Base-by-base conservation (phyloP, 495 filamentous ascomycete genomes). In the Aspergillus panamensis region DNA sequence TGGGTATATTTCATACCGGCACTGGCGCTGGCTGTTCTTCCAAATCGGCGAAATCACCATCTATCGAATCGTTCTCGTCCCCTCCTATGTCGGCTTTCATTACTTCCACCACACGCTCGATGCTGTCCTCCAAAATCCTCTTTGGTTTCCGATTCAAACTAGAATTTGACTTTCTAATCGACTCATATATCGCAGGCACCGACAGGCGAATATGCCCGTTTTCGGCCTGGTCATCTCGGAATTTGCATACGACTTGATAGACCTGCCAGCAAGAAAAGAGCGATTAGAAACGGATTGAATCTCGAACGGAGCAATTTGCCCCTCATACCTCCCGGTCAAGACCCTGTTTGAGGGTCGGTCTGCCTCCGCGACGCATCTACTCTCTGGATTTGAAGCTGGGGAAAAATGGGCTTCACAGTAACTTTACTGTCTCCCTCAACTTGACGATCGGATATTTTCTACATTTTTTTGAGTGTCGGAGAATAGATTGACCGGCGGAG, bases 111-210 rank as follows among this genome's bases (percentile, higher is more conserved):
- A 95, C 89, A 19, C 91, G 79, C 65, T 96, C 91, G 60, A 97
- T 89, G 47, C 90, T 88, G 62, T 91, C 87, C 67, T 96, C 89
- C 13, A 98, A 73, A 13, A 86, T 75, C 53, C 82, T 84, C 72
- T 94, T 96, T 7, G 87, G 89, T 61, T 86, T 86, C 13, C 92
- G 78, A 45, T 88, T 90, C 37, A 96, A 69, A 58, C 85, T 89
- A 1, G 91, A 96, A 65, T 96, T 96, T 4, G 90, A 95, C 60
- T 77, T 77, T 64, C 90, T 89, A 61, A 96, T 89, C 51, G 77
- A 76, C 13, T 91, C 87, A 67, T 92, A 94, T 9, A 95, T 82
- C 1, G 71, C 70, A 1, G 82, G 68, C 1, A 87, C 78, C 3
- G 87, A 85, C 14, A 90, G 69, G 13, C 73, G 73, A 17, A 71